phyloP scores from a whole-genome alignment of 2,329 filamentous ascomycete species.

The Cordyceps pruinosa region DNA sequence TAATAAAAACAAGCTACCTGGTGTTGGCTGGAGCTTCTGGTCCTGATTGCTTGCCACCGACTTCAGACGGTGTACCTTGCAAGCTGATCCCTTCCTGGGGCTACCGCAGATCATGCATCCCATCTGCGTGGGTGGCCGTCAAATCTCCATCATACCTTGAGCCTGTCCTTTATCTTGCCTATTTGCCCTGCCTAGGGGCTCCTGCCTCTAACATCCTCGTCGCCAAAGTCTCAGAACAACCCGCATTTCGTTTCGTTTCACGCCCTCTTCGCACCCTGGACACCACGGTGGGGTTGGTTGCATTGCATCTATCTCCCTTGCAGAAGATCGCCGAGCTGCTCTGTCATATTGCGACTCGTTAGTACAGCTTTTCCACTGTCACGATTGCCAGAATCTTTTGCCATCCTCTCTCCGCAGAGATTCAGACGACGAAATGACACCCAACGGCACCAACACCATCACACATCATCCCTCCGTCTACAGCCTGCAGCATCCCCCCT shows the following conservation, averaged over 20 bases:
- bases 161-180: neutral
- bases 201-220: neutral
- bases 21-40: neutral
- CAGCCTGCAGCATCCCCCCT: constrained; percentile 29
- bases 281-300: neutral
- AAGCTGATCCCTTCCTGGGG: neutral
- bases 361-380: neutral
- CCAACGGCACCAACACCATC: constrained; percentile 34
- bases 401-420: neutral
- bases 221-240: neutral
- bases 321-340: neutral
- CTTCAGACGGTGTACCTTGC: neutral
- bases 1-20: constrained; percentile 6
- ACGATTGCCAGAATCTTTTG: neutral
- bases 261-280: neutral
- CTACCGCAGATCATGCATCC: neutral
- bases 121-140: neutral
- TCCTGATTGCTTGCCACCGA: neutral
- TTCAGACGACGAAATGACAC: constrained; percentile 28
- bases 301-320: constrained; percentile 4
- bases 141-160: neutral
- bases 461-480: constrained; percentile 40
- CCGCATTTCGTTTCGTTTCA: neutral
- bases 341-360: neutral
- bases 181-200: neutral